Conservation (phyloP, 2,329 filamentous ascomycete genomes). For the Phialophora expanda region DNA sequence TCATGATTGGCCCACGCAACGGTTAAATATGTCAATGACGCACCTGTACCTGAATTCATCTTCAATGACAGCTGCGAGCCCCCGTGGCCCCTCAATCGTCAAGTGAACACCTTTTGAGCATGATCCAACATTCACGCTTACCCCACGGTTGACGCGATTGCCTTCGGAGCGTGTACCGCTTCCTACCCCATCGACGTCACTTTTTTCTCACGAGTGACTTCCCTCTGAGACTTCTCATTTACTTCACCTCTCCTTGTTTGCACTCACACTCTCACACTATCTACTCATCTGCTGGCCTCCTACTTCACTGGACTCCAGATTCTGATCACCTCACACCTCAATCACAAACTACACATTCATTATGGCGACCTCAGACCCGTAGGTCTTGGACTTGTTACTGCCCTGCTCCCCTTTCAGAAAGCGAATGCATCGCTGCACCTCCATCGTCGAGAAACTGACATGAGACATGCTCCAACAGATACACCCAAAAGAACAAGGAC, state of each 20-base stretch:
- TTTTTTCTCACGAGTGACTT: conserved; percentile 9
- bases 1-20: not conserved
- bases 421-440: too few species aligned
- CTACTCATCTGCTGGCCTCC: not conserved
- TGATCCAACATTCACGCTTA: not conserved
- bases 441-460: not conserved
- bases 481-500: conserved; percentile 76
- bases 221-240: not conserved
- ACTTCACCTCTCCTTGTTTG: not conserved
- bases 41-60: conserved; percentile 15
- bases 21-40: conserved; percentile 9
- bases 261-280: not conserved
- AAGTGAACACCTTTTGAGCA: not conserved
- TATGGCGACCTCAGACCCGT: conserved; percentile 34
- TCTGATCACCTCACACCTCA: conserved; percentile 4
- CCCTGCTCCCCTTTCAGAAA: not conserved
- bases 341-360: conserved; percentile 9
- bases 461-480: conserved; percentile 62
- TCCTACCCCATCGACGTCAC: conserved; percentile 21
- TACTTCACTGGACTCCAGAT: conserved; percentile 5
- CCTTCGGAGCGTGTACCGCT: not conserved
- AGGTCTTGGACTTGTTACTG: not conserved
- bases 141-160: conserved; percentile 9
- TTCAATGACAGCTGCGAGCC: conserved; percentile 1
- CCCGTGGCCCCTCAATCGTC: conserved; percentile 19